Evolutionary conservation across 768 basidiomycete species (phyloP).

Genomic region (Nevesoporus exiguus): DNA sequence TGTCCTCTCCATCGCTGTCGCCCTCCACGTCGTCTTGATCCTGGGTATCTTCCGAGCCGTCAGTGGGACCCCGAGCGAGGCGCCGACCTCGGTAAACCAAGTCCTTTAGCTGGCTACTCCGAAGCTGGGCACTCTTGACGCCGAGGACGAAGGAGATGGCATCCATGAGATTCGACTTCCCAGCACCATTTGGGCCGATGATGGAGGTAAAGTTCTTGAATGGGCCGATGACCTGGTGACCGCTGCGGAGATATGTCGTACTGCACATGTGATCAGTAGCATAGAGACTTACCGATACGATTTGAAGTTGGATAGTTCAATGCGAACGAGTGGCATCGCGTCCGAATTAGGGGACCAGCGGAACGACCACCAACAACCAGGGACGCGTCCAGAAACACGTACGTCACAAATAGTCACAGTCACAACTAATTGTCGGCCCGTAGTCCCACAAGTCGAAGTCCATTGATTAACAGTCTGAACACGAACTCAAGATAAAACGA

Average conservation of each 20-base stretch:
- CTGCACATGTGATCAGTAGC: not conserved
- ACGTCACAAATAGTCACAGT: conserved; percentile 25
- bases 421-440: not conserved
- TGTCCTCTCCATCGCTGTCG: conserved; percentile 41
- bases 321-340: conserved; percentile 69
- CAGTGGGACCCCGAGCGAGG: conserved; percentile 50
- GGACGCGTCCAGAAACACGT: conserved; percentile 25
- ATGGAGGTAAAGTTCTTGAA: conserved; percentile 93
- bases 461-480: not conserved
- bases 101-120: conserved; percentile 92
- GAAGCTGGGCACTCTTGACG: conserved; percentile 88
- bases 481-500: not conserved
- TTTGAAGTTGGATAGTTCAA: conserved; percentile 96
- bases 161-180: conserved; percentile 99
- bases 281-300: conserved; percentile 67
- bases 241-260: conserved; percentile 37
- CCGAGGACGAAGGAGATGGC: conserved; percentile 99
- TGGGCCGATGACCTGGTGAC: conserved; percentile 84
- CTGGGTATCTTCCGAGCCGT: conserved; percentile 40
- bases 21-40: conserved; percentile 51
- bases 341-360: conserved; percentile 20
- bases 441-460: not conserved
- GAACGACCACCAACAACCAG: conserved; percentile 13
- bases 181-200: conserved; percentile 98
- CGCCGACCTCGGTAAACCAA: conserved; percentile 90